phyloP scores from a whole-genome alignment of 2,329 filamentous ascomycete genomes.

The Juglanconis sp. region DNA sequence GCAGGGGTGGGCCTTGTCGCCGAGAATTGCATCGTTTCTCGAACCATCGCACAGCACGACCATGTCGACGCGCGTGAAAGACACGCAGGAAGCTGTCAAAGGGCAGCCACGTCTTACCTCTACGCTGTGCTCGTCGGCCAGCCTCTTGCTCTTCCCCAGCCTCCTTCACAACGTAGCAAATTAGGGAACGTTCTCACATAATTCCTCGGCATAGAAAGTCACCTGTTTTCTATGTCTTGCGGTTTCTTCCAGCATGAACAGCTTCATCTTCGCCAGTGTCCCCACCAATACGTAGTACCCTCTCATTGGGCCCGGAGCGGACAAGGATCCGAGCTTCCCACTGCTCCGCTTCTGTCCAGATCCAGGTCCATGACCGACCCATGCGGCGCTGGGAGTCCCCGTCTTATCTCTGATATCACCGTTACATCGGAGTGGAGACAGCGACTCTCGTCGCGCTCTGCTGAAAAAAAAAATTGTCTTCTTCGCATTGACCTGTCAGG shows the following conservation, averaged over 20 bases:
- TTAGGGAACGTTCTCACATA: no score
- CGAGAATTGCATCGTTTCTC: slow-evolving; percentile 9
- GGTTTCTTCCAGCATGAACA: no score
- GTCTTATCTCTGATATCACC: slow-evolving; percentile 3
- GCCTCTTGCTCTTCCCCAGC: neutral
- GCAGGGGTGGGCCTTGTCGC: slow-evolving; percentile 12
- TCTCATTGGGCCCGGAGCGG: neutral
- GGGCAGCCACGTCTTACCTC: no score
- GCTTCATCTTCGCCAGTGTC: no score
- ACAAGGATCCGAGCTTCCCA: neutral
- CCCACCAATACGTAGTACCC: neutral
- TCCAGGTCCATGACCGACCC: neutral
- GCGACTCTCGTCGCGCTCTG: slow-evolving; percentile 1
- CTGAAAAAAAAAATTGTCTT: neutral
- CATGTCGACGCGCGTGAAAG: neutral
- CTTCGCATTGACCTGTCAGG: neutral
- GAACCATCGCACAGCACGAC: slow-evolving; percentile 1
- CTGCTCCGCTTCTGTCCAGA: neutral
- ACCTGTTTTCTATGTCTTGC: no score
- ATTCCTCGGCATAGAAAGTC: no score
- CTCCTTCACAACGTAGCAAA: no score
- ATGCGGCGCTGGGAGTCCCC: slow-evolving; percentile 4
- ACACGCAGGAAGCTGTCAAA: neutral
- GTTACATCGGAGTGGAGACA: slow-evolving; percentile 2
- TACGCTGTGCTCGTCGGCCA: no score